These are phyloP conservation scores for Boletus fagicola DNA, from an alignment of 768 basidiomycete species.

Conservation along the genomic window DNA sequence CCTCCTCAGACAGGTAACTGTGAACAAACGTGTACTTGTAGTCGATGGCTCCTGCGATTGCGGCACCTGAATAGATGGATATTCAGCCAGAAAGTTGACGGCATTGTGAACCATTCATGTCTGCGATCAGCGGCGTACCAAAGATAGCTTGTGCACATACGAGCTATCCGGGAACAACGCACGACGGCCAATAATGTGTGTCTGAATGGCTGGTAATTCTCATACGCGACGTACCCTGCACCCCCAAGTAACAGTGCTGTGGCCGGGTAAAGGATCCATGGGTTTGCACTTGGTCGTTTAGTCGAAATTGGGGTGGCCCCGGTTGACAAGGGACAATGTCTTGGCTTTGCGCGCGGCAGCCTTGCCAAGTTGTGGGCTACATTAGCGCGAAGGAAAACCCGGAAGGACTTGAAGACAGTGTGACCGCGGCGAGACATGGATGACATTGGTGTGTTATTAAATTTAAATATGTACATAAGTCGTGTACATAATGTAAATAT, in stretches of 20 bases:
- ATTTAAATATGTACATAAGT: neutral
- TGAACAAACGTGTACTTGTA: constrained; percentile 68
- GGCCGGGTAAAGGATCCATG: constrained; percentile 29
- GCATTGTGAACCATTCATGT: constrained; percentile 18
- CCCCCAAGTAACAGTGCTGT: constrained; percentile 31
- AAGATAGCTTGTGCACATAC: constrained; percentile 36
- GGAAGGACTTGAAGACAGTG: constrained; percentile 14
- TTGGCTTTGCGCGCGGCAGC: constrained; percentile 4
- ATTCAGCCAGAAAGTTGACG: neutral
- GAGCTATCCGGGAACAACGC: constrained; percentile 79
- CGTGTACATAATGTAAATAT: neutral
- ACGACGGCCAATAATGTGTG: constrained; percentile 70
- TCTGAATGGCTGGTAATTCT: constrained; percentile 69
- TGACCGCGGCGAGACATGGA: constrained; percentile 21
- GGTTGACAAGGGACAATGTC: constrained; percentile 13
- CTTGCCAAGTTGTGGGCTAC: constrained; percentile 4
- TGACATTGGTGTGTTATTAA: neutral
- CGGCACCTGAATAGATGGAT: constrained; percentile 46
- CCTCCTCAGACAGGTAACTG: constrained; percentile 49
- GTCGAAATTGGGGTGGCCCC: neutral
- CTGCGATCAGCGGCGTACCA: constrained; percentile 26
- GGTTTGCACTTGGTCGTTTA: constrained; percentile 9
- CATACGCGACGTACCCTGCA: constrained; percentile 49
- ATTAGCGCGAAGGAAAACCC: constrained; percentile 4
- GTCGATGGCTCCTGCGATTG: constrained; percentile 62